Conservation (phyloP, 73 alveolate genomes). For the Durusdinium trenchii region DNA sequence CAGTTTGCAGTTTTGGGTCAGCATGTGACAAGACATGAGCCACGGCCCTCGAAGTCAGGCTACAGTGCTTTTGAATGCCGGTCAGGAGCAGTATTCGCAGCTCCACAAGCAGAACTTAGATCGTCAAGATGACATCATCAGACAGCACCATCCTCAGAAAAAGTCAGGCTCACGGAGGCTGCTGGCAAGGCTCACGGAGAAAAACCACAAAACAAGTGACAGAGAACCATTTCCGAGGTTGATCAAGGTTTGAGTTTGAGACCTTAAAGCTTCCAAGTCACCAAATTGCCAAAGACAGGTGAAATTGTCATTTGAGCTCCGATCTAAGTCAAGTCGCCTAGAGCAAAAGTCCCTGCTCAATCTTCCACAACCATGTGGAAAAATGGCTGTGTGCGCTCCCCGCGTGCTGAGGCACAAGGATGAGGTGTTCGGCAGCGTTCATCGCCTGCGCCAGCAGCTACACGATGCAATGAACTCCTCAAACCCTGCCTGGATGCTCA, state of each 20-base stretch:
- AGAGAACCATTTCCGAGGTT: too few relatives aligned
- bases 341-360: too few relatives aligned
- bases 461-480: slow-evolving; percentile 51
- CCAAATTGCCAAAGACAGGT: too few relatives aligned
- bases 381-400: background rate
- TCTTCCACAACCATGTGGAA: too few relatives aligned
- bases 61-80: background rate
- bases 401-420: slow-evolving; percentile 47
- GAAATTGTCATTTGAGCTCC: too few relatives aligned
- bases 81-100: slow-evolving; percentile 69
- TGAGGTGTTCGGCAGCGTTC: slow-evolving; percentile 55
- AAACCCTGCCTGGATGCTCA: slow-evolving; percentile 40
- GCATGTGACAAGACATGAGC: background rate
- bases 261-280: too few relatives aligned
- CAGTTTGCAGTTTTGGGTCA: background rate
- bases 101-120: slow-evolving; percentile 80
- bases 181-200: too few relatives aligned
- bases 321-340: too few relatives aligned
- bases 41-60: background rate
- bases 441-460: slow-evolving; percentile 80
- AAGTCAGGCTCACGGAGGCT: too few relatives aligned
- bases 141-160: slow-evolving; percentile 24
- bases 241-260: too few relatives aligned
- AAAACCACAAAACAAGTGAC: too few relatives aligned
- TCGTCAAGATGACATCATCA: slow-evolving; percentile 61